Percentiles rank a stretch among this genome's conserved stretches.
Evolutionary conservation across 352 stramenopile genomes (phyloP).

Genomic region (Globisporangium alternatum): DNA sequence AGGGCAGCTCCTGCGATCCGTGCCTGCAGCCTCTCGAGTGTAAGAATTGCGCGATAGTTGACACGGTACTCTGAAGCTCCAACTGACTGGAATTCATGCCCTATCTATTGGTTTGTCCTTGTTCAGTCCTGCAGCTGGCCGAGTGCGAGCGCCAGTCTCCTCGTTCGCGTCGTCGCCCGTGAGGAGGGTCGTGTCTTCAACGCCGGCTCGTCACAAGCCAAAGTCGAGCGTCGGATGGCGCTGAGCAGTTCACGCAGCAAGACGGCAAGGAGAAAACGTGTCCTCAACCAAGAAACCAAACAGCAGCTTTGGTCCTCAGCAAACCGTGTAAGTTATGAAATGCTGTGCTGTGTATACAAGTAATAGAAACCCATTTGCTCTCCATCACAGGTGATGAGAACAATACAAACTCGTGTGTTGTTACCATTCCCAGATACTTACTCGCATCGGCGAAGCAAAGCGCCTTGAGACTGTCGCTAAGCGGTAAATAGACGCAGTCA

Average conservation of each 20-base stretch:
- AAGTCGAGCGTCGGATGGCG: slow-evolving; percentile 68
- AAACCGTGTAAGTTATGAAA: slow-evolving; percentile 7
- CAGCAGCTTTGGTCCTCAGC: not conserved
- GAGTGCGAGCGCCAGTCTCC: slow-evolving; percentile 36
- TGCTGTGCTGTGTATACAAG: slow-evolving; percentile 1
- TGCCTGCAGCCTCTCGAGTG: slow-evolving; percentile 32
- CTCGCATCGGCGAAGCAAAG: not conserved
- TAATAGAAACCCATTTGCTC: slow-evolving; percentile 3
- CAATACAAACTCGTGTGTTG: not conserved
- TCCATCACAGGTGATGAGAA: not conserved
- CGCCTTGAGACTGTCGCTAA: not conserved
- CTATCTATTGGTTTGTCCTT: slow-evolving; percentile 12
- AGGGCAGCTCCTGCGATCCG: slow-evolving; percentile 23
- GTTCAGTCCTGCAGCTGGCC: slow-evolving; percentile 28
- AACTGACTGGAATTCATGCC: not conserved
- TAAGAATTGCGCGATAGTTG: slow-evolving; percentile 18
- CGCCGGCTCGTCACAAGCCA: slow-evolving; percentile 38
- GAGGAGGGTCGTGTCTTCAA: slow-evolving; percentile 26
- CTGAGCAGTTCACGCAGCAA: slow-evolving; percentile 16
- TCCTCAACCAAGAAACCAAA: not conserved
- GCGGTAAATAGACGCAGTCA: not conserved
- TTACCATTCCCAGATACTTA: not conserved
- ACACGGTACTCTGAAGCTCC: not conserved
- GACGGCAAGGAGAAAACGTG: not conserved
- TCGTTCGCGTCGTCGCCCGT: slow-evolving; percentile 26